Conservation (phyloP, 1,284 basidiomycete genomes). For the Malassezia arunalokei region DNA sequence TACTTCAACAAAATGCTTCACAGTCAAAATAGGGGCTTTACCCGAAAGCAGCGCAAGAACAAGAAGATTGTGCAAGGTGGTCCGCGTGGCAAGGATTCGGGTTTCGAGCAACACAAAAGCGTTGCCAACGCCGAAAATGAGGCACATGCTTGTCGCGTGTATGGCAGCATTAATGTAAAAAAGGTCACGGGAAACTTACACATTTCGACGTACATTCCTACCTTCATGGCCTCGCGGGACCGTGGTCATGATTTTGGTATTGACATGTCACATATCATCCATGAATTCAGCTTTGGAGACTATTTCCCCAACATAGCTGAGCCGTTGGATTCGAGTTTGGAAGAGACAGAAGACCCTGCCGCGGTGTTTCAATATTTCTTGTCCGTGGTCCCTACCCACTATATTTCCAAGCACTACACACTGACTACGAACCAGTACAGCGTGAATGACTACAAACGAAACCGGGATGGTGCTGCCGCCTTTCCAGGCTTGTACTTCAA, state of each 20-base stretch:
- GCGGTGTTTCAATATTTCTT: conserved; percentile 76
- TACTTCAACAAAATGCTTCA: conserved; percentile 2
- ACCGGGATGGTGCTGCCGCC: conserved; percentile 63
- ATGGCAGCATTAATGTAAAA: conserved; percentile 71
- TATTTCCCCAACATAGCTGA: conserved; percentile 91
- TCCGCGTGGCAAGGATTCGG: conserved; percentile 48
- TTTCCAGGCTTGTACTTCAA: conserved; percentile 54
- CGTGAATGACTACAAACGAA: conserved; percentile 79
- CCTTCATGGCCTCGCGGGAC: conserved; percentile 47
- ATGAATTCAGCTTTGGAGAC: conserved; percentile 90
- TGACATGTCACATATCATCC: conserved; percentile 87
- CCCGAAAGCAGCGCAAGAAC: conserved; percentile 7
- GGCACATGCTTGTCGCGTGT: conserved; percentile 64
- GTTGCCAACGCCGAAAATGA: conserved; percentile 24
- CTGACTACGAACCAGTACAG: conserved; percentile 80
- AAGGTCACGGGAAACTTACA: conserved; percentile 63
- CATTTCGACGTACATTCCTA: conserved; percentile 49
- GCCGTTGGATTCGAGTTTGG: conserved; percentile 66
- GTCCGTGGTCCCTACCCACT: conserved; percentile 84
- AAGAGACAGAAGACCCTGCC: conserved; percentile 63
- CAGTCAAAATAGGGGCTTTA: conserved; percentile 19
- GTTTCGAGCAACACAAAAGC: conserved; percentile 41
- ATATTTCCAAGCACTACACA: conserved; percentile 50
- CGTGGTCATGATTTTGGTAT: not conserved
- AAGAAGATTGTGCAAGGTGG: conserved; percentile 45